Evolutionary conservation across 495 filamentous ascomycete genomes (phyloP).

Genomic region (Hypoxylon lenormandii): DNA sequence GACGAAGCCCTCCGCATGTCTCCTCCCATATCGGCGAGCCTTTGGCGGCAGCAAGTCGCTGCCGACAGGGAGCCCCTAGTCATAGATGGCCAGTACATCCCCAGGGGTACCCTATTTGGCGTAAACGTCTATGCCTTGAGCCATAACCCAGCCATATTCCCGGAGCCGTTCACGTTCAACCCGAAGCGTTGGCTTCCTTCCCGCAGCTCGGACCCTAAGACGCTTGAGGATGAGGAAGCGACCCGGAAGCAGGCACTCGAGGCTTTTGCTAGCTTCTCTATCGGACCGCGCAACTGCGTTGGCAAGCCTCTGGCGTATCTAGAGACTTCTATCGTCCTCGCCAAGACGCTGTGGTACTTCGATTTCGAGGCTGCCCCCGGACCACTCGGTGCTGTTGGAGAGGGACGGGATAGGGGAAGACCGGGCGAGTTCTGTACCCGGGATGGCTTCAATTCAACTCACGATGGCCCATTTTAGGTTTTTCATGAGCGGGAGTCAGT

Average conservation of each 20-base stretch:
- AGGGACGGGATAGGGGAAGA: slow-evolving; percentile 46
- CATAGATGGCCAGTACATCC: neutral
- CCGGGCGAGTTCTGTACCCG: slow-evolving; percentile 42
- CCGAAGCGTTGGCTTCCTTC: neutral
- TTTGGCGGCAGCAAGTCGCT: slow-evolving; percentile 61
- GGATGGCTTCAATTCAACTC: neutral
- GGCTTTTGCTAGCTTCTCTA: neutral
- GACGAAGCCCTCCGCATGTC: slow-evolving; percentile 65
- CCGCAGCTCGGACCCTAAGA: neutral
- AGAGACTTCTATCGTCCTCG: slow-evolving; percentile 52
- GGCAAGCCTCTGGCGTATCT: slow-evolving; percentile 66
- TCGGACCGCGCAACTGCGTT: slow-evolving; percentile 65
- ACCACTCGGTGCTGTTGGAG: neutral
- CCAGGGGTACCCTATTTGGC: neutral
- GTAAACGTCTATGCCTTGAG: neutral
- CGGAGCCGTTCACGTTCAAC: neutral
- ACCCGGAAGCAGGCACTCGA: neutral
- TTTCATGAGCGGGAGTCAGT: neutral
- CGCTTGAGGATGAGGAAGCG: neutral
- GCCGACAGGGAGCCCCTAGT: slow-evolving; percentile 4
- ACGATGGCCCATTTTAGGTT: neutral
- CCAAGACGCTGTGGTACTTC: slow-evolving; percentile 46
- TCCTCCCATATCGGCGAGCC: slow-evolving; percentile 68
- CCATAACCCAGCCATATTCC: neutral
- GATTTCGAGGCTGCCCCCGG: slow-evolving; percentile 44